Percentiles rank a stretch among this genome's conserved stretches.
Evolutionary conservation across 2,329 filamentous ascomycete genomes (phyloP).

Genomic region (Amauroascus niger): DNA sequence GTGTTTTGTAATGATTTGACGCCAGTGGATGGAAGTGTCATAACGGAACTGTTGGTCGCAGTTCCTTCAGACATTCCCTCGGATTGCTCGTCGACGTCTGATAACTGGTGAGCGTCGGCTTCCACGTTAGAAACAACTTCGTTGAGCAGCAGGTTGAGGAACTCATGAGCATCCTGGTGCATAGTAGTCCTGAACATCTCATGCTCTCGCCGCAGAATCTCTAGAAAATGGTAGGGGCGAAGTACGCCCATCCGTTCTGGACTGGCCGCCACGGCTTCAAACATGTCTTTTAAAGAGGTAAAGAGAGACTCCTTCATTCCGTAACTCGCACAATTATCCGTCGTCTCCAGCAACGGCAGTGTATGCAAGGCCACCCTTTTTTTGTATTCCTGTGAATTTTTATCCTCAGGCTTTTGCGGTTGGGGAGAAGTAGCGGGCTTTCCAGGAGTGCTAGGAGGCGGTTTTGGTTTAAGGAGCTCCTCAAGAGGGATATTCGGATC

Average conservation of each 20-base stretch:
- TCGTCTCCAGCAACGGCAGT: slow-evolving; percentile 77
- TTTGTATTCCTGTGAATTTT: slow-evolving; percentile 92
- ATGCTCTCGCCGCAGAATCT: slow-evolving; percentile 87
- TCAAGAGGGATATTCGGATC: slow-evolving; percentile 48
- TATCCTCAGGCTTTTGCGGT: slow-evolving; percentile 71
- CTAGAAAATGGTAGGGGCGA: slow-evolving; percentile 83
- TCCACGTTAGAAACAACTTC: slow-evolving; percentile 92
- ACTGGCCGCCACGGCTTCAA: slow-evolving; percentile 76
- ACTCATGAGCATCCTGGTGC: slow-evolving; percentile 98
- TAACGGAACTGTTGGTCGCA: slow-evolving; percentile 35
- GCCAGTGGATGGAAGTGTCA: slow-evolving; percentile 25
- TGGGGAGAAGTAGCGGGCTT: slow-evolving; percentile 23
- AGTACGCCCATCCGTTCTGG: slow-evolving; percentile 76
- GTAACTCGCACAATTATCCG: slow-evolving; percentile 69
- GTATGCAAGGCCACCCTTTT: slow-evolving; percentile 89
- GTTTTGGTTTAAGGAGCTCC: slow-evolving; percentile 38
- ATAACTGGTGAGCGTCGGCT: slow-evolving; percentile 55
- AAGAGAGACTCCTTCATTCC: slow-evolving; percentile 94
- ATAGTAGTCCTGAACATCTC: slow-evolving; percentile 96
- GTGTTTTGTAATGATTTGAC: slow-evolving; percentile 55
- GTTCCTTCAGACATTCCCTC: slow-evolving; percentile 43
- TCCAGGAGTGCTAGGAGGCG: slow-evolving; percentile 25
- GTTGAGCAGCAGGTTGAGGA: slow-evolving; percentile 89
- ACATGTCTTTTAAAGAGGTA: slow-evolving; percentile 90
- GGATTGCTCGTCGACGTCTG: slow-evolving; percentile 32